A percentile compares a stretch with the other conserved stretches of the same genome.
These are phyloP conservation scores for Apophysomyces elegans DNA, from an alignment of 371 early-diverging fungal species.

Conservation along the genomic window DNA sequence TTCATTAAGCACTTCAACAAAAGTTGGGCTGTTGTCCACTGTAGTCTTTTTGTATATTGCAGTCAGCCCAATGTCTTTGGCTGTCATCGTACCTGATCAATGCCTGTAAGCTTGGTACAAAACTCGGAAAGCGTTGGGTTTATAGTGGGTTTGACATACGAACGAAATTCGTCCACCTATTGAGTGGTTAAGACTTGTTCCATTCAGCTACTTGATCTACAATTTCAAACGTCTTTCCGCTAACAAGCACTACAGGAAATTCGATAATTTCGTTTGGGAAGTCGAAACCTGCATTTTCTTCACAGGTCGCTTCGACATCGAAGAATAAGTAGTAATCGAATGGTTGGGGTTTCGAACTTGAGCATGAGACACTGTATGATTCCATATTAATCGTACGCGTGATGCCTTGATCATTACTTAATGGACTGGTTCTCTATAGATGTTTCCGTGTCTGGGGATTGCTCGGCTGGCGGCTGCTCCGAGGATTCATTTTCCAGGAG, in stretches of 20 bases:
- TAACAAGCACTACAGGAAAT: conserved; percentile 77
- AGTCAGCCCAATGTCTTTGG: neutral
- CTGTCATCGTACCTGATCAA: conserved; percentile 50
- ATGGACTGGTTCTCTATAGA: neutral
- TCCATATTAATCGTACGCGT: neutral
- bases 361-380: neutral
- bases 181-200: neutral
- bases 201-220: conserved; percentile 32
- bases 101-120: conserved; percentile 79
- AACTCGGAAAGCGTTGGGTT: conserved; percentile 72
- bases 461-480: neutral
- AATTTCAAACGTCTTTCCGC: conserved; percentile 60
- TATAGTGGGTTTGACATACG: conserved; percentile 71
- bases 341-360: conserved; percentile 22
- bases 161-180: conserved; percentile 74
- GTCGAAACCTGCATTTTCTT: conserved; percentile 56
- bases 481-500: neutral
- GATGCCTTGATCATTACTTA: conserved; percentile 2
- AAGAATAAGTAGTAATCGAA: conserved; percentile 71
- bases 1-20: conserved; percentile 42
- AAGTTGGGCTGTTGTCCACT: conserved; percentile 63
- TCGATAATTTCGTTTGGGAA: conserved; percentile 85
- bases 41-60: conserved; percentile 33
- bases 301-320: conserved; percentile 88
- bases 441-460: neutral